Evolutionary conservation across 1,284 basidiomycete genomes (phyloP).

Genomic region (Anthracocystis setariae): DNA sequence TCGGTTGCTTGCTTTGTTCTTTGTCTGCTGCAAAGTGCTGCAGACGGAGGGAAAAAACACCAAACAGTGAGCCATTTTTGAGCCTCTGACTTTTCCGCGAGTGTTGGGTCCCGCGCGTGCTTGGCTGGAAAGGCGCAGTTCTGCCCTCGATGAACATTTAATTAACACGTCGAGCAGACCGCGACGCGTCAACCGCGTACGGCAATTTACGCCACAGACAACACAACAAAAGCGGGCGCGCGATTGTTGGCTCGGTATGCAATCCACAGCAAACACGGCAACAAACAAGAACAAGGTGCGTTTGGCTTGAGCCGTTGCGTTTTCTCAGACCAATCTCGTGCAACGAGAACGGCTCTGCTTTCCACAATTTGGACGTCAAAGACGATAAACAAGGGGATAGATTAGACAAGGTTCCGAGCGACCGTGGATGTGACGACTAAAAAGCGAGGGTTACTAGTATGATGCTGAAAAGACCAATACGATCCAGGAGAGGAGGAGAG

Average conservation of each 20-base stretch:
- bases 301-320: no score
- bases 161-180: constrained; percentile 37
- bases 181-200: constrained; percentile 27
- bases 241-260: neutral
- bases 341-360: no score
- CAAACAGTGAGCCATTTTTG: neutral
- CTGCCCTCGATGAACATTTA: constrained; percentile 6
- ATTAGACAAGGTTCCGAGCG: neutral
- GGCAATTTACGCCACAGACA: constrained; percentile 36
- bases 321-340: no score
- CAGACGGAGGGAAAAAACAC: no score
- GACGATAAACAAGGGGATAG: neutral
- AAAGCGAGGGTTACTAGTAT: neutral
- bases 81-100: neutral
- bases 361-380: no score
- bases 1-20: no score
- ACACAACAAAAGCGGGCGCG: neutral
- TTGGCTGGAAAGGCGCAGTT: constrained; percentile 9
- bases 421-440: neutral
- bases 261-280: no score
- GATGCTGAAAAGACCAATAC: neutral
- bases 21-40: no score
- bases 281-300: no score
- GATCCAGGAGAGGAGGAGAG: neutral
- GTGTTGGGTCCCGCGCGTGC: constrained; percentile 2